A percentile compares a stretch with the other conserved stretches of the same genome.
These are phyloP conservation scores for Eimeria brunetti DNA, from an alignment of 169 alveolate species.

Conservation along the genomic window DNA sequence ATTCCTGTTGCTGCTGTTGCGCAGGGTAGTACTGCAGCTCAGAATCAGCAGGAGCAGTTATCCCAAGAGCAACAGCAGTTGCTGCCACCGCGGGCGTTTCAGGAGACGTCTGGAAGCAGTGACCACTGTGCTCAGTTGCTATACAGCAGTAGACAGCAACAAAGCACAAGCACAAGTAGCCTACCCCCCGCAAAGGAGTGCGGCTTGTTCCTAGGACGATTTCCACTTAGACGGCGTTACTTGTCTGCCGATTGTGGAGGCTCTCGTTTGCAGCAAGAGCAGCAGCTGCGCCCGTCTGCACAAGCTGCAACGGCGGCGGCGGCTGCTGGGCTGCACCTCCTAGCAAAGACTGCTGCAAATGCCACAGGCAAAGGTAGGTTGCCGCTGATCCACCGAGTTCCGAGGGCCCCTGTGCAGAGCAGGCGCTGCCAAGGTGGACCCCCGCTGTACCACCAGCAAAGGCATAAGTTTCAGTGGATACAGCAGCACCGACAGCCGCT, in stretches of 20 bases:
- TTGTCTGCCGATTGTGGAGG: slow-evolving; percentile 54
- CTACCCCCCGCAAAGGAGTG: slow-evolving; percentile 43
- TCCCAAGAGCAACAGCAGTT: neutral
- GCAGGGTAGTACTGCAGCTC: neutral
- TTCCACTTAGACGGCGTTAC: slow-evolving; percentile 56
- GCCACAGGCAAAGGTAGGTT: neutral
- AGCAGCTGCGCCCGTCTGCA: slow-evolving; percentile 13
- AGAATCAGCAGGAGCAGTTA: neutral
- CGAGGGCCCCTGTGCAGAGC: slow-evolving; percentile 31
- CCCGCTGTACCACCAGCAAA: slow-evolving; percentile 3
- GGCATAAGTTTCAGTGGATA: slow-evolving; percentile 24
- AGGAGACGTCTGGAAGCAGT: neutral
- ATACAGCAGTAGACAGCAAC: neutral
- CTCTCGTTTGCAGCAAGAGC: slow-evolving; percentile 16
- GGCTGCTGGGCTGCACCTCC: slow-evolving; percentile 22
- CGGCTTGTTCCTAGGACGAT: slow-evolving; percentile 46
- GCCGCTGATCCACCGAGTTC: neutral
- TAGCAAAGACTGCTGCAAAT: neutral
- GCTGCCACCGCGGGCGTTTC: neutral
- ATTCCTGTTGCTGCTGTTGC: slow-evolving; percentile 16
- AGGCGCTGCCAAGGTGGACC: slow-evolving; percentile 41
- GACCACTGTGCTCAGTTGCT: neutral
- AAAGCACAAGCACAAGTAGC: slow-evolving; percentile 50
- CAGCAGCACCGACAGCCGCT: slow-evolving; percentile 36
- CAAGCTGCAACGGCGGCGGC: neutral